These are phyloP conservation scores for Fusarium mexicanum DNA, from an alignment of 2,329 filamentous ascomycete species.

Conservation along the genomic window DNA sequence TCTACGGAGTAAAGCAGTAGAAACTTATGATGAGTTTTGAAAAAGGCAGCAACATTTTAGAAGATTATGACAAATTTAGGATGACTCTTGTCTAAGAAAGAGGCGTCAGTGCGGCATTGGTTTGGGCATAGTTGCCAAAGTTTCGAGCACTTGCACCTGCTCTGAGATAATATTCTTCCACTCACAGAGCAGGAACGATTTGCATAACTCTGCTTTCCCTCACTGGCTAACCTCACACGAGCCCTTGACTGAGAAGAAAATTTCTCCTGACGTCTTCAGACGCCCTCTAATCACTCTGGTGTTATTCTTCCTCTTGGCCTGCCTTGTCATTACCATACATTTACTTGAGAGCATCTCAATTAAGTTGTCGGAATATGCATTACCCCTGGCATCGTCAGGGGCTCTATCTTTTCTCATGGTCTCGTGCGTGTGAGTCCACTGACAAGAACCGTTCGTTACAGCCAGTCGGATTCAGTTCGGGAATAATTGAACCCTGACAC, in stretches of 20 bases:
- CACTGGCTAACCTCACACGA: neutral
- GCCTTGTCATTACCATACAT: conserved; percentile 28
- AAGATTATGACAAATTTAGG: neutral
- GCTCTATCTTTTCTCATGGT: conserved; percentile 19
- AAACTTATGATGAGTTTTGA: neutral
- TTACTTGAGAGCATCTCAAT: conserved; percentile 27
- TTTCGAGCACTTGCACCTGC: neutral
- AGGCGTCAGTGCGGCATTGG: no score
- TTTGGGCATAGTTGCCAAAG: neutral
- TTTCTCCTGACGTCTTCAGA: neutral
- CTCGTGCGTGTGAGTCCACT: conserved; percentile 14
- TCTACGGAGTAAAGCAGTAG: neutral
- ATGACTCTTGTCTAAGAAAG: neutral
- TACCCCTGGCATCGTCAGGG: conserved; percentile 24
- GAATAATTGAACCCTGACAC: conserved; percentile 32
- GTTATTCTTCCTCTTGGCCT: conserved; percentile 13
- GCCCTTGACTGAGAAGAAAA: neutral
- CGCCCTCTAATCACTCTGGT: neutral
- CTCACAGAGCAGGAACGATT: neutral
- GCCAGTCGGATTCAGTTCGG: conserved; percentile 26
- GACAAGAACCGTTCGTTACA: conserved; percentile 32
- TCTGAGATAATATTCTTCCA: neutral
- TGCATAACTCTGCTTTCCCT: neutral
- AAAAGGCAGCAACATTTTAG: neutral
- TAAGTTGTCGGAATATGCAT: conserved; percentile 18